Evolutionary conservation across 2,329 filamentous ascomycete genomes (phyloP), one percentile per base, ranked within the genome.

Genomic region (Ceratocystis ficicola): DNA sequence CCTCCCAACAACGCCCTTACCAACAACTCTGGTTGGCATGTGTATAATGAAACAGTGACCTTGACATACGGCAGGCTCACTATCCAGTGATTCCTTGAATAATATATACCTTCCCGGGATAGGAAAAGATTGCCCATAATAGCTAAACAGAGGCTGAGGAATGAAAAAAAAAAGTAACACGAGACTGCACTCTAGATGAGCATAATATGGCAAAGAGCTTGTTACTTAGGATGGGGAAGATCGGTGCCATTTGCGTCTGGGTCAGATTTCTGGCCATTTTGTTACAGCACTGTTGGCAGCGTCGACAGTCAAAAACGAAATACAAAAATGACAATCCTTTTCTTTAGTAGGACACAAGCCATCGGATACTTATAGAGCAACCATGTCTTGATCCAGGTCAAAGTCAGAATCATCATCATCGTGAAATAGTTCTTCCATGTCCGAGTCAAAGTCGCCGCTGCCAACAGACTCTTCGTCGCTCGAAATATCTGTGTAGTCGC

Each of bases 381-480:
- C 65, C 44, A 68, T 63, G 32, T 68, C 66, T 55, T 64, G 61
- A 48, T 66, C 66, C 44, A 62, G 44, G 46, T 68, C 66, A 62
- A 68, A 66, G 44, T 68, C 66, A 32, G 62, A 65, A 25, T 60
- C 78, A 66, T 82, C 80, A 68, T 82, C 79, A 66, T 80, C 77
- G 44, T 77, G 77, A 69, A 86, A 79, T 71, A 86, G 85, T 73
- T 87, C 85, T 72, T 86, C 85, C 67, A 86, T 80, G 73, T 91
- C 89, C 65, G 88, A 92, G 75, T 92, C 88, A 71, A 89, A 82
- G 73, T 93, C 89, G 73, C 92, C 86, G 73, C 85, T 88, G 73
- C 87, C 84, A 70, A 85, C 84, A 69, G 77, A 78, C 68, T 86
- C 88, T 69, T 90, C 88, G 72, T 91, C 88, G 78, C 88, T 93